Conservation (phyloP, 768 basidiomycete species). For the Russula compacta region DNA sequence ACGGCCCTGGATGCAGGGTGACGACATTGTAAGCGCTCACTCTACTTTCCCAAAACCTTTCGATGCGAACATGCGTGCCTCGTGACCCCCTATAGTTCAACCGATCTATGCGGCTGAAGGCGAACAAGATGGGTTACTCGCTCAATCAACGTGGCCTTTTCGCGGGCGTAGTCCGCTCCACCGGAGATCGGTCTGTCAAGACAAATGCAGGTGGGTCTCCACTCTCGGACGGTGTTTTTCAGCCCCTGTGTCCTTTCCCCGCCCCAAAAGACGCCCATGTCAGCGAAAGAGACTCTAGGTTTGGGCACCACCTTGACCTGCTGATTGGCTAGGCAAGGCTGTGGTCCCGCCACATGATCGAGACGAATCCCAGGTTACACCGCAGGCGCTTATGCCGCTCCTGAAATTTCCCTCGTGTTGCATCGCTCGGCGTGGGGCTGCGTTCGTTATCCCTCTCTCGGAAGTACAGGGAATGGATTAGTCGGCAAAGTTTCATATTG, state of each 20-base stretch:
- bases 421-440: neutral
- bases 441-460: neutral
- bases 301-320: neutral
- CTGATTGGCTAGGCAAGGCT: neutral
- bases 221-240: neutral
- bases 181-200: slow-evolving; percentile 51
- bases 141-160: slow-evolving; percentile 84
- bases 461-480: neutral
- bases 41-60: neutral
- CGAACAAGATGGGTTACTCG: slow-evolving; percentile 69
- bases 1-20: slow-evolving; percentile 43
- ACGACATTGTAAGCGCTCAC: slow-evolving; percentile 63
- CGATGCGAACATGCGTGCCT: neutral
- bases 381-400: neutral
- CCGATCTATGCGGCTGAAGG: slow-evolving; percentile 78
- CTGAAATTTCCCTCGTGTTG: neutral
- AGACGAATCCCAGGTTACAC: slow-evolving; percentile 2
- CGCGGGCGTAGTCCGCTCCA: slow-evolving; percentile 62
- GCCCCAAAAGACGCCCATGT: neutral
- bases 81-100: slow-evolving; percentile 55
- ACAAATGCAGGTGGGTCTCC: slow-evolving; percentile 41
- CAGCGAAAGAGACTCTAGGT: neutral
- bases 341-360: slow-evolving; percentile 9
- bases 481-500: neutral
- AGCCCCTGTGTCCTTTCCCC: neutral